Percentiles rank a stretch among this genome's conserved stretches.
Evolutionary conservation across 202 grass and related monocot species (phyloP).

Genomic region (Schoenoplectus triqueter): DNA sequence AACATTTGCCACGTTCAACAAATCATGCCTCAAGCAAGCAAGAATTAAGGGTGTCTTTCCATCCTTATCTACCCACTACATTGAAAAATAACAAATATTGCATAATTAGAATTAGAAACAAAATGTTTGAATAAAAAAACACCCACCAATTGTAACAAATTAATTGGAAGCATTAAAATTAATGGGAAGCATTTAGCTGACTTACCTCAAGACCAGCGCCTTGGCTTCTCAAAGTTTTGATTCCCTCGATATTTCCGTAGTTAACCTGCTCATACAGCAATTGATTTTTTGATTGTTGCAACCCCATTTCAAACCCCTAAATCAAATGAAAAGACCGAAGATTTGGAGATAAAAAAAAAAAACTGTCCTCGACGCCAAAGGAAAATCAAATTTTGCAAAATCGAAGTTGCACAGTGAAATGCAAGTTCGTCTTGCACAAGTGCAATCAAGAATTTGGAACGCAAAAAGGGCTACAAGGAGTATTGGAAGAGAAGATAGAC

Average conservation of each 20-base stretch:
- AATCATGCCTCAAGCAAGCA: conserved; percentile 72
- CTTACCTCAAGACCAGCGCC: conserved; percentile 77
- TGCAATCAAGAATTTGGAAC: too few relatives aligned
- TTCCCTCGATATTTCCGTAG: conserved; percentile 78
- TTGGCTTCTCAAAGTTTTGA: conserved; percentile 56
- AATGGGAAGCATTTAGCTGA: not conserved
- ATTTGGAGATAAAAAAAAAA: not conserved
- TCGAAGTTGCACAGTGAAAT: not conserved
- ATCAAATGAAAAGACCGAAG: not conserved
- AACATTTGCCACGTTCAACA: conserved; percentile 58
- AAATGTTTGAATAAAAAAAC: not conserved
- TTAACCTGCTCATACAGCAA: conserved; percentile 90
- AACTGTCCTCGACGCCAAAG: conserved; percentile 1
- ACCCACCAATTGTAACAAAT: conserved; percentile 1
- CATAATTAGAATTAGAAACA: conserved; percentile 18
- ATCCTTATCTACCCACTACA: conserved; percentile 96
- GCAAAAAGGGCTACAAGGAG: not conserved
- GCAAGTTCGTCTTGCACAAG: not conserved
- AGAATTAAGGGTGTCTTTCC: conserved; percentile 84
- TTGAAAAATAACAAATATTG: not conserved
- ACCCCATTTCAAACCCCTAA: conserved; percentile 55
- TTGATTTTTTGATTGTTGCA: conserved; percentile 85
- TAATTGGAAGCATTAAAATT: not conserved
- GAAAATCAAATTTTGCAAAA: conserved; percentile 4
- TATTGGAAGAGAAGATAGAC: not conserved